Base-by-base conservation (phyloP, 371 early-diverging fungal genomes). In the Mucor circinelloides region DNA sequence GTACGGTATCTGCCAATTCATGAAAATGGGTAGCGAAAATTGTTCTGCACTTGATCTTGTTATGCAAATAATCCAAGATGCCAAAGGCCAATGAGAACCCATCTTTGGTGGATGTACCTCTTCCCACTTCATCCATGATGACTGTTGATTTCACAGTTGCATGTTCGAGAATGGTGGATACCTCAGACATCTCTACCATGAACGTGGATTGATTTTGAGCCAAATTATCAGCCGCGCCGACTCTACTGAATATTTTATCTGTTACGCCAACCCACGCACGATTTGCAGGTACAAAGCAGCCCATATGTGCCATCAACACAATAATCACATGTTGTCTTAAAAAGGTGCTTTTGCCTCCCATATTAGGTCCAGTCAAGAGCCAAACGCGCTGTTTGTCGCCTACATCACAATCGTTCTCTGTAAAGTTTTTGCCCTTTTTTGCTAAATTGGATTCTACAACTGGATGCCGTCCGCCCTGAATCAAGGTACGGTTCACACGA, bases 131-230 rank as follows among this genome's bases (percentile, higher is more conserved):
- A 73, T 99, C 99, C 84, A 99, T 90, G 38, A 99, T 93, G 4
- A 97, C 93, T 67, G 99, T 84, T 12, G 96, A 95, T 4, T 80
- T 73, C 5, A 77, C 57, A 0, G 96, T 94, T 3, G 97, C 96
- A 56, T 91, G 83, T 25, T 86, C 83, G 31, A 97, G 81, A 31
- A 99, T 98, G 10, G 87, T 84, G 0, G 97, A 94, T 0, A 97
- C 93, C 77, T 99, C 99, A 12, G 81, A 76, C 99, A 99, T 99
- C 81, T 99, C 99, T 8, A 96, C 93, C 96, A 99, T 97, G 77
- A 99, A 99, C 0, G 99, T 99, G 5, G 97, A 97, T 63, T 95
- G 93, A 34, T 95, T 89, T 52, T 87, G 87, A 6, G 91, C 89
- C 17, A 94, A 70, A 68, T 92, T 91, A 64, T 94, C 94, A 6